Percentiles rank a stretch among this genome's conserved stretches.
Conservation (phyloP, 2,329 filamentous ascomycete genomes). For the Thermomyces lanuginosus region DNA sequence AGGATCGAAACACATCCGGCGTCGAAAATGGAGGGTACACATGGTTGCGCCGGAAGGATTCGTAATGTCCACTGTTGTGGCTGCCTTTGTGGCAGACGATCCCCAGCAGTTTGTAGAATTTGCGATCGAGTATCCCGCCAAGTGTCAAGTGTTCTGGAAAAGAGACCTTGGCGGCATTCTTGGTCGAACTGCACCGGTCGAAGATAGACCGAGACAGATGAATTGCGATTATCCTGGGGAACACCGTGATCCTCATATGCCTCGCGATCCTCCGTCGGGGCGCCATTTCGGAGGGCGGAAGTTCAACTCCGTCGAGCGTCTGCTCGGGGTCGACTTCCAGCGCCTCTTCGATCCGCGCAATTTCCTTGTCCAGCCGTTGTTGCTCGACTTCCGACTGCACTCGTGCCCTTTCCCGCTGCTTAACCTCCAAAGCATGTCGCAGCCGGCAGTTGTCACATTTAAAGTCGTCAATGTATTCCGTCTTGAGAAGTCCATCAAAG, state of each 20-base stretch:
- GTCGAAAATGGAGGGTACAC: slow-evolving; percentile 67
- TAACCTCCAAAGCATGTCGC: slow-evolving; percentile 54
- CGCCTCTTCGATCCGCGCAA: slow-evolving; percentile 50
- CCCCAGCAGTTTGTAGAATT: slow-evolving; percentile 67
- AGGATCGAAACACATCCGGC: slow-evolving; percentile 58
- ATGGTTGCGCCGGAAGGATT: slow-evolving; percentile 81
- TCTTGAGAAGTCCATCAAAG: slow-evolving; percentile 87
- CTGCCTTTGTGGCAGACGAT: slow-evolving; percentile 90
- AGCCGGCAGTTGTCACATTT: slow-evolving; percentile 86
- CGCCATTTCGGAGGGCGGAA: slow-evolving; percentile 58
- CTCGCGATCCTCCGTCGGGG: slow-evolving; percentile 74
- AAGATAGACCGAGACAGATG: slow-evolving; percentile 91
- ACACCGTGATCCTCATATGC: slow-evolving; percentile 70
- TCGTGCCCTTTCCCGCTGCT: slow-evolving; percentile 43
- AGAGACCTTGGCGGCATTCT: slow-evolving; percentile 85
- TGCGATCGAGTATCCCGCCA: slow-evolving; percentile 60
- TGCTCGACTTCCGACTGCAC: slow-evolving; percentile 39
- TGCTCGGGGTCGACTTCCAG: slow-evolving; percentile 70
- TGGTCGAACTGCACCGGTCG: slow-evolving; percentile 62
- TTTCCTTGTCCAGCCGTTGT: slow-evolving; percentile 38
- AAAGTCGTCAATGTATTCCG: slow-evolving; percentile 92
- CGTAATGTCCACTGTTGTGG: slow-evolving; percentile 92
- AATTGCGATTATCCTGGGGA: slow-evolving; percentile 79
- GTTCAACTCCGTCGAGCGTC: slow-evolving; percentile 50
- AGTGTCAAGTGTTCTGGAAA: slow-evolving; percentile 79